Base-by-base conservation (phyloP, 441 rosid genomes). In the Manihot esculenta region DNA sequence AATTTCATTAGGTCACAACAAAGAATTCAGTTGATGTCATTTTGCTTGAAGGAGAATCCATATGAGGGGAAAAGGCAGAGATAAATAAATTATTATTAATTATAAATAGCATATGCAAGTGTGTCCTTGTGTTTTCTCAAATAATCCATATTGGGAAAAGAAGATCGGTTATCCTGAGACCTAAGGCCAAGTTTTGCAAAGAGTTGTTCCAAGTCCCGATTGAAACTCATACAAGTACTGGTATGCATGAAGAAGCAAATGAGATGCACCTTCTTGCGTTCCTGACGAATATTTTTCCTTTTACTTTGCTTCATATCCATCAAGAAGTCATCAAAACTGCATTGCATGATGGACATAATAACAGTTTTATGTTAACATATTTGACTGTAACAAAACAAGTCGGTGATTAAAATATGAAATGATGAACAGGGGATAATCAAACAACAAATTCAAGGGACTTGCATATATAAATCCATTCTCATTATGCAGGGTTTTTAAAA, bases 241-340 rank as follows among this genome's bases (percentile, higher is more conserved):
- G 14, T 15, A 23, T 50, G 45, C 35, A 75, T 41, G 38, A 27
- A 63, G 7, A 41, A 38, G 62, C 14, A 67, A 35, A 66, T 48
- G 30, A 58, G 60, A 70, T 48, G 62, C 67, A 92, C 99, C 99
- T 94, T 94, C 81, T 92, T 90, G 62, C 99, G 97, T 76, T 94
- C 99, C 76, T 92, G 95, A 62, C 93, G 90, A 54, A 92, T 85
- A 80, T 89, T 88, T 85, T 92, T 90, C 80, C 99, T 86, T 81
- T 94, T 94, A 80, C 77, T 90, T 76, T 89, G 95, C 85, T 87
- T 90, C 97, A 92, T 82, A 82, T 92, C 97, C 97, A 92, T 92
- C 87, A 92, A 83, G 74, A 94, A 92, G 71, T 92, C 97, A 76
- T 94, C 97, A 86, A 94, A 92, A 76, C 99, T 94, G 87, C 68